A percentile compares a stretch with the other conserved stretches of the same genome.
Evolutionary conservation across 2,329 filamentous ascomycete genomes (phyloP).

Genomic region (Fusarium lyarnte): DNA sequence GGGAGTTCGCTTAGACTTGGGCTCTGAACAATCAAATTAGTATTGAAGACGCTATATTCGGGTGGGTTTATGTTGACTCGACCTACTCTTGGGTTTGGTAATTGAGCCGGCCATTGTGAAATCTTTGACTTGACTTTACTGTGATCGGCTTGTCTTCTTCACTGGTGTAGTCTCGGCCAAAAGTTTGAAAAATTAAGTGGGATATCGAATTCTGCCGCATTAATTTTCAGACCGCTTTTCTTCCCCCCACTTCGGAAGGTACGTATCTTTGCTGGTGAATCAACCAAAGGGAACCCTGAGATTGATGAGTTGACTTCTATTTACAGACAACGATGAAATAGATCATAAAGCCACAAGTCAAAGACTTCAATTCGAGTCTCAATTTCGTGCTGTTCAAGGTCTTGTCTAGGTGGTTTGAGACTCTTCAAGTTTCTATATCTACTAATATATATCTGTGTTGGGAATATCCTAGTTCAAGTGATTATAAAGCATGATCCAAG

Average conservation of each 20-base stretch:
- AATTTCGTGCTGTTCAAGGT: too few species aligned
- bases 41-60: background rate
- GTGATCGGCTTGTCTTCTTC: constrained; percentile 23
- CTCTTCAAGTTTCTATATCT: background rate
- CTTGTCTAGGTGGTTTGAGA: background rate
- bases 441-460: background rate
- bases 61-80: background rate
- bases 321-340: background rate
- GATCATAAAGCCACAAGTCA: background rate
- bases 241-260: constrained; percentile 29
- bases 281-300: background rate
- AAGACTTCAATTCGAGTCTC: background rate
- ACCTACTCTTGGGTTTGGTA: constrained; percentile 64
- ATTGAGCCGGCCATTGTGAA: constrained; percentile 62
- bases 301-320: background rate
- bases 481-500: too few species aligned
- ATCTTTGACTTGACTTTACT: constrained; percentile 17
- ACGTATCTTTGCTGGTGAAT: constrained; percentile 14
- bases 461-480: background rate
- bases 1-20: constrained; percentile 90
- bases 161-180: constrained; percentile 16
- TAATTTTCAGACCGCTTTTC: constrained; percentile 46
- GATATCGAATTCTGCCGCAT: constrained; percentile 50
- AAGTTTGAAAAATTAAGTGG: constrained; percentile 52
- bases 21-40: constrained; percentile 66